Conservation (phyloP, 139 green algal species). For the Chlamydomonas sphaeroides region DNA sequence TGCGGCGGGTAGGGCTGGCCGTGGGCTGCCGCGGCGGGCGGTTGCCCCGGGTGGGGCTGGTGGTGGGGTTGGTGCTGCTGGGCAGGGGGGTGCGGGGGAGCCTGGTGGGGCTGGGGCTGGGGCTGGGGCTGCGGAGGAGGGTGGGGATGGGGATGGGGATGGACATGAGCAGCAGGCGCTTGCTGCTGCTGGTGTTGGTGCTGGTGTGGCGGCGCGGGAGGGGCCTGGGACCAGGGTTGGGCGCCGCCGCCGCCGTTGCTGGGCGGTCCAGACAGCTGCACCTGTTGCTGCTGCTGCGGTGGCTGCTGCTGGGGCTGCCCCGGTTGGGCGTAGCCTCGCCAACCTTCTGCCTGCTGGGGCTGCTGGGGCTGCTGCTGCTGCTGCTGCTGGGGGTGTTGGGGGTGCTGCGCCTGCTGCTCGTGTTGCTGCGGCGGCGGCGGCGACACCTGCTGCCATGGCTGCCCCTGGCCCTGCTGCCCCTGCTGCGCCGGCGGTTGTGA, state of each 20-base stretch:
- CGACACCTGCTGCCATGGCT: neutral
- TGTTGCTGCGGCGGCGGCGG: neutral
- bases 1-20: neutral
- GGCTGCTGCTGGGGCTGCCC: neutral
- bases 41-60: neutral
- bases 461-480: neutral
- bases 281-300: neutral
- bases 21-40: too few species aligned
- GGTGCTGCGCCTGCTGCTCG: neutral
- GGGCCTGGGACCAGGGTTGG: too few species aligned
- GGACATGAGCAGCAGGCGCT: neutral
- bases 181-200: neutral
- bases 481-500: neutral
- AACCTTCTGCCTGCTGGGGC: neutral
- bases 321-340: too few species aligned
- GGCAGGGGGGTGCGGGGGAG: neutral
- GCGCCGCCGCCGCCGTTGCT: too few species aligned
- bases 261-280: neutral
- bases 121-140: neutral
- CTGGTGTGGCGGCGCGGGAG: neutral
- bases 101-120: neutral
- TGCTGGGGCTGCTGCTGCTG: neutral
- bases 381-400: neutral
- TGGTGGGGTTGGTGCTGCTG: neutral
- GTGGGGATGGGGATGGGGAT: neutral